Conservation (phyloP, 1,284 basidiomycete genomes). For the Gymnopus androsaceus region DNA sequence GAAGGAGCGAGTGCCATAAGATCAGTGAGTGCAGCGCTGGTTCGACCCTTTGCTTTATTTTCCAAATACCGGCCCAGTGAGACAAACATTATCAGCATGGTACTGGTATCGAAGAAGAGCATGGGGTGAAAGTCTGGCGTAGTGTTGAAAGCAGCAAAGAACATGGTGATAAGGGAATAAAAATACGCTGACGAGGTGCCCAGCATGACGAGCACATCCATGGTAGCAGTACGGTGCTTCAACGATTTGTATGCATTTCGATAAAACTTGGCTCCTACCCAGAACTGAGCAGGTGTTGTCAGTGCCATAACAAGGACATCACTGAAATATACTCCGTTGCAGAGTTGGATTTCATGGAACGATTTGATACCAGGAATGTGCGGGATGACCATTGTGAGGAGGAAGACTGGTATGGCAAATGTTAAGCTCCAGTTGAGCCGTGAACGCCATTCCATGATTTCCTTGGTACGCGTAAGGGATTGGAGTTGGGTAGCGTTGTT, state of each 20-base stretch:
- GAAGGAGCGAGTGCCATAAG: constrained; percentile 94
- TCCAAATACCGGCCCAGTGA: constrained; percentile 95
- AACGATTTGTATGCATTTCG: constrained; percentile 88
- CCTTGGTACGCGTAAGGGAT: constrained; percentile 89
- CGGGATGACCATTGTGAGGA: constrained; percentile 87
- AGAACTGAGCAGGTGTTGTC: constrained; percentile 93
- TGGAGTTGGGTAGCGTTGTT: constrained; percentile 86
- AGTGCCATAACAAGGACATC: constrained; percentile 83
- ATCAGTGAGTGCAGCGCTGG: constrained; percentile 93
- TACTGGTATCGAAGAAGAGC: constrained; percentile 98
- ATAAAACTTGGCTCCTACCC: constrained; percentile 89
- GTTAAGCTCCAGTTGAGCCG: constrained; percentile 76
- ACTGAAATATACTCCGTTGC: constrained; percentile 77
- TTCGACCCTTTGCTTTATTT: constrained; percentile 96
- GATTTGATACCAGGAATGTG: constrained; percentile 64
- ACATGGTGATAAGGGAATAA: constrained; percentile 81
- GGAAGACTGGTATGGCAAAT: constrained; percentile 93
- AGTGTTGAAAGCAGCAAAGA: constrained; percentile 65
- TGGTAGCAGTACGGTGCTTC: constrained; percentile 88
- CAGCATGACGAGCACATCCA: constrained; percentile 96
- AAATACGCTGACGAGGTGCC: constrained; percentile 94
- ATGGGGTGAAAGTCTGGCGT: constrained; percentile 76
- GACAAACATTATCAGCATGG: constrained; percentile 98
- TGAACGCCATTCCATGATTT: constrained; percentile 87
- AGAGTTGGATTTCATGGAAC: constrained; percentile 51